Conservation (phyloP, 345 rosid species). For the Xanthoceras sorbifolium region DNA sequence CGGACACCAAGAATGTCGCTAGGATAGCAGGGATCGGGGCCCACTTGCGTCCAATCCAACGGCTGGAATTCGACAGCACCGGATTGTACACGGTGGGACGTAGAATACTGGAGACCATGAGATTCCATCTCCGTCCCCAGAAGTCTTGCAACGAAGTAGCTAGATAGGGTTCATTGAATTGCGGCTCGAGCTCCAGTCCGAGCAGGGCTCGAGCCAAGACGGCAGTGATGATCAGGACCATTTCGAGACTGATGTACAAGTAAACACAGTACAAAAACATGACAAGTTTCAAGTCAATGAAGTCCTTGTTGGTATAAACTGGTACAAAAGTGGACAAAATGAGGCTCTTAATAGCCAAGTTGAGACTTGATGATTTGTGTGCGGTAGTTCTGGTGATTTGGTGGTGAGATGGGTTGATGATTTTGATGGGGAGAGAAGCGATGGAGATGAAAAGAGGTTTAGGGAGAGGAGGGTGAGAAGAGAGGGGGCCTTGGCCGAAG, state of each 20-base stretch:
- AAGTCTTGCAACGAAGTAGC: constrained; percentile 75
- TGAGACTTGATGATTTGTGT: background rate
- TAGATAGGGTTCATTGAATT: constrained; percentile 59
- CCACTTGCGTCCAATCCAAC: constrained; percentile 24
- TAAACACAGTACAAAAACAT: constrained; percentile 39
- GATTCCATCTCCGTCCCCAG: constrained; percentile 81
- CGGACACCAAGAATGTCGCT: constrained; percentile 45
- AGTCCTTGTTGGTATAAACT: background rate
- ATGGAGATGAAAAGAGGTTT: constrained; percentile 29
- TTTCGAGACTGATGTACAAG: constrained; percentile 43
- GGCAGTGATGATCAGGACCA: constrained; percentile 29
- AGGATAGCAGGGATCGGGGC: constrained; percentile 38
- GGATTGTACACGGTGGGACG: constrained; percentile 56
- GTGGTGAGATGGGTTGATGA: background rate
- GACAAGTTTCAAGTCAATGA: constrained; percentile 37
- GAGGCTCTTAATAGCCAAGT: background rate
- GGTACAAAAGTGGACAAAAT: constrained; percentile 1
- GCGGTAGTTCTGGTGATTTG: no score
- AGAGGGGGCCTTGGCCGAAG: constrained; percentile 45
- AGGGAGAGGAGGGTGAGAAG: constrained; percentile 17
- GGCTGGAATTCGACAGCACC: constrained; percentile 7
- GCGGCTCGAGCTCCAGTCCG: constrained; percentile 59
- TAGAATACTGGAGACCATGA: constrained; percentile 51
- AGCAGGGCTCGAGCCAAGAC: constrained; percentile 32
- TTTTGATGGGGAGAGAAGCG: constrained; percentile 39